Evolutionary conservation across 1,139 yeast species (phyloP).

Genomic region (Diutina rugosa): DNA sequence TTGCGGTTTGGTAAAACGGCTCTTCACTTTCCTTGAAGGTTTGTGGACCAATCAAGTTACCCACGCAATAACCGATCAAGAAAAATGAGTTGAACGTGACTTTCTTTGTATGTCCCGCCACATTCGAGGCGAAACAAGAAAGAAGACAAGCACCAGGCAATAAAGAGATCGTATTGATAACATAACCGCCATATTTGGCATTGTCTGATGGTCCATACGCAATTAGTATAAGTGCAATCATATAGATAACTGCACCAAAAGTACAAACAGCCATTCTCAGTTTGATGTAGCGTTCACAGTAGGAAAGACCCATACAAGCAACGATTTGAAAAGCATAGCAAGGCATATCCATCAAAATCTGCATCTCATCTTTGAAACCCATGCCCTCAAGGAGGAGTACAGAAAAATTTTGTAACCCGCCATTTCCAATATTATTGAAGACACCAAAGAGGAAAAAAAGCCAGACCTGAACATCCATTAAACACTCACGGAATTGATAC

Average conservation of each 20-base stretch:
- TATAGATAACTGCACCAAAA: background rate
- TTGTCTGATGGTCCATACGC: background rate
- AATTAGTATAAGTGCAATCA: background rate
- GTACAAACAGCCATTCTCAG: slow-evolving; percentile 2
- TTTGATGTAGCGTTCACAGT: background rate
- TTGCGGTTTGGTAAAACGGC: background rate
- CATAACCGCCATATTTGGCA: background rate
- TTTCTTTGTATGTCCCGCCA: slow-evolving; percentile 1
- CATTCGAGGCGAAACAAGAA: background rate
- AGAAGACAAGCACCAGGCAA: background rate
- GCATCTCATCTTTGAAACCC: slow-evolving; percentile 25
- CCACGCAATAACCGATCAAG: slow-evolving; percentile 1
- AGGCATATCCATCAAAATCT: slow-evolving; percentile 21
- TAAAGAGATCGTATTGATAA: background rate
- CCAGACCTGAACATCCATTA: slow-evolving; percentile 28
- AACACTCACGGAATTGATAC: slow-evolving; percentile 43
- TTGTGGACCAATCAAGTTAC: slow-evolving; percentile 2
- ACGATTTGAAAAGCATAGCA: slow-evolving; percentile 27
- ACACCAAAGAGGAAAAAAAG: slow-evolving; percentile 21
- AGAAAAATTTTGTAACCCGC: slow-evolving; percentile 38
- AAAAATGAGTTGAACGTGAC: background rate
- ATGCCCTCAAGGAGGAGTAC: slow-evolving; percentile 31
- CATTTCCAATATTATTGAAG: slow-evolving; percentile 35
- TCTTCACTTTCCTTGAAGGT: background rate
- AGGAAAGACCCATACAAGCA: slow-evolving; percentile 22